phyloP scores from a whole-genome alignment of 441 rosid genomes.

The Theobroma grandiflorum region DNA sequence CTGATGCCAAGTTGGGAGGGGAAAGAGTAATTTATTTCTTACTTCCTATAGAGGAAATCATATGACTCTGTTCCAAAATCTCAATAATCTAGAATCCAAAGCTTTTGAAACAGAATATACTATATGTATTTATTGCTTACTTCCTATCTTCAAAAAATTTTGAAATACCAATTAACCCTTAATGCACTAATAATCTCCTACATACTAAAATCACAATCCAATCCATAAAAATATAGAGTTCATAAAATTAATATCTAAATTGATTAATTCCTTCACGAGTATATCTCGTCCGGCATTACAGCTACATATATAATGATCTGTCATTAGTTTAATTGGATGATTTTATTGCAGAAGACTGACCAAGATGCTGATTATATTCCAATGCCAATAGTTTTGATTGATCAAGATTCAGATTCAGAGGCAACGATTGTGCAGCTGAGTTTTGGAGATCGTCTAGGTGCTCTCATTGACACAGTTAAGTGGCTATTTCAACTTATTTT shows the following conservation, averaged over 20 bases:
- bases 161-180: neutral
- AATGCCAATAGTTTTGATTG: slow-evolving; percentile 77
- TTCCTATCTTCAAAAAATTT: neutral
- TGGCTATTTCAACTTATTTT: slow-evolving; percentile 12
- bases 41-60: neutral
- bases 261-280: neutral
- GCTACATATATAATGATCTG: neutral
- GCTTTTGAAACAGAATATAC: neutral
- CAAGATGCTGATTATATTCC: slow-evolving; percentile 63
- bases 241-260: neutral
- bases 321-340: neutral
- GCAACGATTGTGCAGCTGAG: slow-evolving; percentile 88
- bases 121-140: neutral
- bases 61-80: neutral
- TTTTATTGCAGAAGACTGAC: slow-evolving; percentile 59
- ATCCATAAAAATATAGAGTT: neutral
- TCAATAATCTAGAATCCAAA: neutral
- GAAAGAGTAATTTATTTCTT: too few relatives aligned
- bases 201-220: neutral
- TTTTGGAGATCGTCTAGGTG: slow-evolving; percentile 97
- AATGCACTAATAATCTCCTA: neutral
- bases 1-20: neutral
- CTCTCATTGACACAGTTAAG: slow-evolving; percentile 88
- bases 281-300: neutral
- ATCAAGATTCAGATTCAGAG: slow-evolving; percentile 88